Conservation (phyloP, 176 grass and related monocot species). For the Eragrostis nindensis region DNA sequence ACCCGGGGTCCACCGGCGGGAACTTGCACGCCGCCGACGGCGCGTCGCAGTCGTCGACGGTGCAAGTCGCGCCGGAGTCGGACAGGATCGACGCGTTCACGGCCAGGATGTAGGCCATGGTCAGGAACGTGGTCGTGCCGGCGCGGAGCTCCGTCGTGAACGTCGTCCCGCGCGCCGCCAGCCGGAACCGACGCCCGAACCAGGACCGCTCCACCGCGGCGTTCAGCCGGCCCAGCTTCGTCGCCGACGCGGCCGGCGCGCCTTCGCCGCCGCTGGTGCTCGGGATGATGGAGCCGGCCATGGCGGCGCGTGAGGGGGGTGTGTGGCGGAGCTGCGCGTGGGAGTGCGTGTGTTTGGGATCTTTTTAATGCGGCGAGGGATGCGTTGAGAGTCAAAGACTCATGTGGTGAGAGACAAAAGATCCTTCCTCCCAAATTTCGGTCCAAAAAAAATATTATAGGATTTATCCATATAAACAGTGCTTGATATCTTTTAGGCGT, state of each 20-base stretch:
- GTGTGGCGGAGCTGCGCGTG: background rate
- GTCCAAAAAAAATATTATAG: background rate
- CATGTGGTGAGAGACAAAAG: background rate
- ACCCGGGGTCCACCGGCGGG: slow-evolving; percentile 74
- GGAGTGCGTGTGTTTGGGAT: slow-evolving; percentile 20
- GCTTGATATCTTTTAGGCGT: too few relatives aligned
- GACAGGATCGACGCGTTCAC: slow-evolving; percentile 83
- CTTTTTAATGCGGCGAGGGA: slow-evolving; percentile 29
- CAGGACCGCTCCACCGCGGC: slow-evolving; percentile 51
- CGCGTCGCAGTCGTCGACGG: slow-evolving; percentile 53
- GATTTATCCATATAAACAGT: background rate
- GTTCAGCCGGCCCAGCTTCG: slow-evolving; percentile 52
- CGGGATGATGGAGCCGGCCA: slow-evolving; percentile 54
- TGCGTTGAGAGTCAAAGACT: background rate
- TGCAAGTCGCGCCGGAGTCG: slow-evolving; percentile 78
- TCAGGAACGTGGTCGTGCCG: slow-evolving; percentile 82
- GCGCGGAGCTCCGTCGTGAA: slow-evolving; percentile 87
- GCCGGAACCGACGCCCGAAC: slow-evolving; percentile 45
- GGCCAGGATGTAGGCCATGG: slow-evolving; percentile 90
- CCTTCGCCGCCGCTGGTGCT: background rate
- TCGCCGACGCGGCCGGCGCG: background rate
- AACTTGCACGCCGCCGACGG: slow-evolving; percentile 60
- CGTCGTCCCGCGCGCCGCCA: slow-evolving; percentile 55
- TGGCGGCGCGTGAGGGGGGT: slow-evolving; percentile 1
- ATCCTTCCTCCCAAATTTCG: background rate